Evolutionary conservation across 768 basidiomycete species (phyloP), one percentile per base, ranked within the genome.

Genomic region (Lepiota subincarnata): DNA sequence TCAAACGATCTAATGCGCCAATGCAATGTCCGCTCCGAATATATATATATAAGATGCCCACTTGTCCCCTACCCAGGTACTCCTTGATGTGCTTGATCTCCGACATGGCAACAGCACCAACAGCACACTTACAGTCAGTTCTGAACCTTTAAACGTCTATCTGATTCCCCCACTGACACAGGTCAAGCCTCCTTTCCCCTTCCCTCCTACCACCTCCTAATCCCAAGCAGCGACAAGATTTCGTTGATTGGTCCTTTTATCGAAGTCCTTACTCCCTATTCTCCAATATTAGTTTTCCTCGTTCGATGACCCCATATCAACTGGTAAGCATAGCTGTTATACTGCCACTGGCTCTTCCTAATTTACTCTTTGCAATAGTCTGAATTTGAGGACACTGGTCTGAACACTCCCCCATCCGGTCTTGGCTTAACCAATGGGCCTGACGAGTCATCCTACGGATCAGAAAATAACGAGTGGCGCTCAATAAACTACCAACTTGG

Each of bases 51-150:
- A 54, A 54, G 53, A 47, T 44, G 38, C 45, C 24, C 39, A 47
- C 53, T 41, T 41, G 46, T 31, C 10, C 46, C 53, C 46, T 54
- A 54, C 53, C 53, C 53, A 54, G 39, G 45, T 48, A 48, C 53
- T 54, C 53, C 53, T 54, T 54, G 50, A 60, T 50, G 50, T 38
- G 55, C 48, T 19, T 45, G 44, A 55, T 58, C 53, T 56, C 57
- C 49, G 56, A 54, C 57, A 50, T 57, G 50, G 40, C 60, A 57
- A 57, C 61, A 52, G 53, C 58, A 48, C 56, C 56, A 49, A 60
- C 52, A 22, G 24, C 53, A 41, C 53, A 41, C 41, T 47, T 54
- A 48, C 45, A 48, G 53, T 48, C 38, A 40, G 53, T 48, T 44
- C 45, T 31, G 42, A 44, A 11, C 13, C 20, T 22, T 39, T 19